Evolutionary conservation across 1,139 yeast species (phyloP).

Genomic region (Kodamaea fungicola): DNA sequence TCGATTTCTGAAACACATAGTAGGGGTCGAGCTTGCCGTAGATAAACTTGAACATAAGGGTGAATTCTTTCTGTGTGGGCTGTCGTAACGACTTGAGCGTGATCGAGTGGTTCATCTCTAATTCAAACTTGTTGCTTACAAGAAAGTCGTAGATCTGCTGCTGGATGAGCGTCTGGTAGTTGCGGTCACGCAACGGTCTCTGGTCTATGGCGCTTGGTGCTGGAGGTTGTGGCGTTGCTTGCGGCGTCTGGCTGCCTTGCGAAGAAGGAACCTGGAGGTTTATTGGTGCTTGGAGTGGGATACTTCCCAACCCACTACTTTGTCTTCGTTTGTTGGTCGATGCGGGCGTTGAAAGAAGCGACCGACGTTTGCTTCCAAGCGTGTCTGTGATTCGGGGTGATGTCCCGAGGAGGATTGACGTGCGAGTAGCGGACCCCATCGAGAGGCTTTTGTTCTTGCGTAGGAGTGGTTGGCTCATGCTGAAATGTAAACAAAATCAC

Average conservation of each 20-base stretch:
- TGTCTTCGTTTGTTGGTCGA: slow-evolving; percentile 33
- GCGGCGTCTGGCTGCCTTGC: slow-evolving; percentile 10
- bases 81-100: slow-evolving; percentile 61
- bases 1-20: slow-evolving; percentile 61
- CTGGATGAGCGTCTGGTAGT: slow-evolving; percentile 61
- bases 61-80: slow-evolving; percentile 89
- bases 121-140: slow-evolving; percentile 60
- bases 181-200: slow-evolving; percentile 73
- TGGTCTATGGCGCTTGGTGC: slow-evolving; percentile 44
- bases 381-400: slow-evolving; percentile 7
- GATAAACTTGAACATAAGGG: slow-evolving; percentile 72
- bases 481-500: background rate
- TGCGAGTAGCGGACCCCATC: slow-evolving; percentile 34
- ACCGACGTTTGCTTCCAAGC: slow-evolving; percentile 24
- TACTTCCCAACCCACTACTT: slow-evolving; percentile 14
- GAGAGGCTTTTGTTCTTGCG: slow-evolving; percentile 30
- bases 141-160: slow-evolving; percentile 68
- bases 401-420: slow-evolving; percentile 22
- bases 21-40: slow-evolving; percentile 78
- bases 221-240: slow-evolving; percentile 7
- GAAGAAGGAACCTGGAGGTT: slow-evolving; percentile 12
- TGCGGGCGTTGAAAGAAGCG: slow-evolving; percentile 40
- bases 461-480: slow-evolving; percentile 15
- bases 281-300: slow-evolving; percentile 6
- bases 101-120: slow-evolving; percentile 68